phyloP scores from a whole-genome alignment of 2,329 filamentous ascomycete species.

The Xylaria sp. region DNA sequence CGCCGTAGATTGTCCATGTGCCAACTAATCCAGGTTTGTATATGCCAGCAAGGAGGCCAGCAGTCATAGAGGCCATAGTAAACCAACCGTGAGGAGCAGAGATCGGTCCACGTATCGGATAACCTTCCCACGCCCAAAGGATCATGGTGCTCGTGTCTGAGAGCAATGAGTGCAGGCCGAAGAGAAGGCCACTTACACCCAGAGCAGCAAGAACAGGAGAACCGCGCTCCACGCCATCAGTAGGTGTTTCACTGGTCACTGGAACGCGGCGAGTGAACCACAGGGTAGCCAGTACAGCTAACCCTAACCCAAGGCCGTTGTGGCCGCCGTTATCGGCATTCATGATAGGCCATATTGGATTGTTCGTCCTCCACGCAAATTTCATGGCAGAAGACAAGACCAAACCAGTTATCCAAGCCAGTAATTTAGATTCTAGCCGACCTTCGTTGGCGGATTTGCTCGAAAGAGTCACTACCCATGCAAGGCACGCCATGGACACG shows the following conservation, averaged over 20 bases:
- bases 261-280: conserved; percentile 77
- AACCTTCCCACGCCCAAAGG: conserved; percentile 97
- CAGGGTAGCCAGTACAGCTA: conserved; percentile 80
- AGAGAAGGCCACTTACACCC: conserved; percentile 85
- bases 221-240: conserved; percentile 62
- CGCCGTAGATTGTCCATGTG: conserved; percentile 82
- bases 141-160: conserved; percentile 99
- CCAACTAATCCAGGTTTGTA: conserved; percentile 76
- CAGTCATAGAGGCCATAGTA: conserved; percentile 88
- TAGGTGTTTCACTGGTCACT: conserved; percentile 54
- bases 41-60: conserved; percentile 80
- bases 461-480: conserved; percentile 85
- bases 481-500: conserved; percentile 81
- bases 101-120: conserved; percentile 87
- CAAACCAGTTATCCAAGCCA: conserved; percentile 84
- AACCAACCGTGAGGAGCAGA: conserved; percentile 89
- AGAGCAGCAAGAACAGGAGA: conserved; percentile 78
- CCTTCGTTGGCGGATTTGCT: conserved; percentile 79
- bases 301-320: conserved; percentile 83
- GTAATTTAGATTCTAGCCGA: conserved; percentile 82
- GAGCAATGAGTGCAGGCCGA: conserved; percentile 89
- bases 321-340: conserved; percentile 89
- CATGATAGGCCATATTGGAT: conserved; percentile 96
- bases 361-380: conserved; percentile 93
- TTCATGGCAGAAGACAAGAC: conserved; percentile 89